phyloP scores from a whole-genome alignment of 345 rosid genomes.

The Euphorbia pulcherrima region DNA sequence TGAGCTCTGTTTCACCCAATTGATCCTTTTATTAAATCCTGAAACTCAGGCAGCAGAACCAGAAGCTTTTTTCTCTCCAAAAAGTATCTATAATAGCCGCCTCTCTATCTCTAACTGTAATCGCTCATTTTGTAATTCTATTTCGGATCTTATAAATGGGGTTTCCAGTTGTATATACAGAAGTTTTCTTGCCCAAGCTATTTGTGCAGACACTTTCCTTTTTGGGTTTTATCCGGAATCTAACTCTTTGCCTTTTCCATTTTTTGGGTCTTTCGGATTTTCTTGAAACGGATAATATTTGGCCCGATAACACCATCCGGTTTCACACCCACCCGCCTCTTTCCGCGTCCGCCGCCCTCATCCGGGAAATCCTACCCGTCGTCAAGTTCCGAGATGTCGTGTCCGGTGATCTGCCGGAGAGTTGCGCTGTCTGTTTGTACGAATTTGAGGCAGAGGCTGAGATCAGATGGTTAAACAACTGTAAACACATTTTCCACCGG shows the following conservation, averaged over 20 bases:
- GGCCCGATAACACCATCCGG: slow-evolving; percentile 46
- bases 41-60: slow-evolving; percentile 19
- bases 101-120: slow-evolving; percentile 2
- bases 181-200: slow-evolving; percentile 62
- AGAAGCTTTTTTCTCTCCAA: slow-evolving; percentile 24
- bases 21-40: neutral
- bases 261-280: slow-evolving; percentile 71
- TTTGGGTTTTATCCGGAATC: slow-evolving; percentile 52
- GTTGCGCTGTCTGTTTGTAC: slow-evolving; percentile 75
- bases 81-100: neutral
- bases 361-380: slow-evolving; percentile 79
- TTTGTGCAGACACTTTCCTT: slow-evolving; percentile 62
- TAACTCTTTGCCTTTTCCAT: slow-evolving; percentile 49
- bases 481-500: slow-evolving; percentile 76
- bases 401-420: slow-evolving; percentile 48
- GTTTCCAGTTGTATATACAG: slow-evolving; percentile 74
- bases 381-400: slow-evolving; percentile 50
- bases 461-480: slow-evolving; percentile 73
- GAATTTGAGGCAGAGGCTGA: slow-evolving; percentile 74
- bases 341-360: slow-evolving; percentile 67
- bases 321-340: slow-evolving; percentile 42
- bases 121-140: neutral
- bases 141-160: slow-evolving; percentile 45
- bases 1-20: too few relatives aligned
- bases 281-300: slow-evolving; percentile 57